Base-by-base conservation (phyloP, 805 yeast species). In the Hanseniaspora nectarophila region DNA sequence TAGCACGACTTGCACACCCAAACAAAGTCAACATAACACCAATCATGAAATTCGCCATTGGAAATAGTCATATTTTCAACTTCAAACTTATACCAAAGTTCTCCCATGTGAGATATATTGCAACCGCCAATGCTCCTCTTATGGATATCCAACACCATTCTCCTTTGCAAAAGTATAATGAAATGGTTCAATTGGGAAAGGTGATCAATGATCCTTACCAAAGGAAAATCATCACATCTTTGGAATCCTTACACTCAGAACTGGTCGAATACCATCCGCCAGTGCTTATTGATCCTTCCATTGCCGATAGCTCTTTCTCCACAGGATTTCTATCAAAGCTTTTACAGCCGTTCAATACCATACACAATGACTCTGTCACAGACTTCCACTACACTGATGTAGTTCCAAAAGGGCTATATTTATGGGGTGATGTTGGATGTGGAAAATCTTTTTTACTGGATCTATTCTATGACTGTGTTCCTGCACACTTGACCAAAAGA, bases 361-460 rank as follows among this genome's bases (percentile, higher is more conserved):
- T 50, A 48, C 45, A 40, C 51, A 54, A 16, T 35, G 42, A 40
- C n/a, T 43, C 46, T 29, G 54, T 47, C 26, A 32, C 55, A 40
- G 18, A 54, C 8, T 48, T 58, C 33, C 56, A 56, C 8, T 65
- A 61, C 40, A 70, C 67, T 28, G 66, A 66, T 18, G 60, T 59
- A 2, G 71, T 81, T 13, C 95, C 92, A 2, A 72, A 75, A 57
- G 98, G 98, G 4, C 82, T 92, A 7, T 92, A 92, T 61, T 72
- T 92, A 29, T 92, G 85, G 66, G 98, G 98, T 21, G 97, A 92
- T 65, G 98, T 92, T 40, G 98, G 98, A 1, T 89, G 97, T 67
- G 98, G 98, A 4, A 90, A 92, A 63, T 92, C 98, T 7, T 90
- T 92, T 97, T 71, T 92, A 55, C 90, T 92, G 97, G 97, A 92